phyloP scores from a whole-genome alignment of 768 basidiomycete genomes.

The Serendipita indica region DNA sequence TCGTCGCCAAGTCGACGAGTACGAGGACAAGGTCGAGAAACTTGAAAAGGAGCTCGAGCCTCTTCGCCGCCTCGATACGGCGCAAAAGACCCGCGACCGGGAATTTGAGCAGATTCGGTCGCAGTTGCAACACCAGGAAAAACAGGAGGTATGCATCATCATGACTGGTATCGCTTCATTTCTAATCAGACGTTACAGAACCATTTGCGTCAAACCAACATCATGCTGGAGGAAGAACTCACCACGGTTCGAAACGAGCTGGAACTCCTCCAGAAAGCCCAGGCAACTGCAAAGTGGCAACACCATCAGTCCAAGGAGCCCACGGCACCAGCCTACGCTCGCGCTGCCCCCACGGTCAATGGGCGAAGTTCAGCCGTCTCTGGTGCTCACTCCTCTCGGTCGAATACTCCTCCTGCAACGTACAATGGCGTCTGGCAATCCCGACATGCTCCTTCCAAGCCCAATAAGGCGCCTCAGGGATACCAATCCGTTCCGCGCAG shows the following conservation, averaged over 20 bases:
- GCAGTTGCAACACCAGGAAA: neutral
- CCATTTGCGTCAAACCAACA: neutral
- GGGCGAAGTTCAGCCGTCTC: neutral
- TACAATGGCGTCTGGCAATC: slow-evolving; percentile 11
- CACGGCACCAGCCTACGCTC: neutral
- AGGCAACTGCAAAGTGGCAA: slow-evolving; percentile 4
- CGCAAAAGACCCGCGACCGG: slow-evolving; percentile 85
- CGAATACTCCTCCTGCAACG: slow-evolving; percentile 6
- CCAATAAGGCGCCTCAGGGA: neutral
- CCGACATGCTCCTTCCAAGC: slow-evolving; percentile 9
- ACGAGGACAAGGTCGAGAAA: slow-evolving; percentile 66
- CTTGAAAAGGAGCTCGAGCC: slow-evolving; percentile 47
- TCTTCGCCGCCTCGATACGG: slow-evolving; percentile 55
- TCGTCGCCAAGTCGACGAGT: slow-evolving; percentile 65
- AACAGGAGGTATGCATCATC: neutral
- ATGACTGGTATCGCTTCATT: neutral
- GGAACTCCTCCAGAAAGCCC: neutral
- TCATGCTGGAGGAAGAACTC: neutral
- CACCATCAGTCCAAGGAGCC: neutral
- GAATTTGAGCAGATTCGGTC: slow-evolving; percentile 35
- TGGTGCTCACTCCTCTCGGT: neutral
- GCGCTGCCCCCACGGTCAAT: neutral
- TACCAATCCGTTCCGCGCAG: neutral
- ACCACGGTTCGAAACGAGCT: neutral
- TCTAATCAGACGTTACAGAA: neutral